Percentiles rank a stretch among this genome's conserved stretches.
phyloP scores from a whole-genome alignment of 805 yeast species.

The Candida chilensis region DNA sequence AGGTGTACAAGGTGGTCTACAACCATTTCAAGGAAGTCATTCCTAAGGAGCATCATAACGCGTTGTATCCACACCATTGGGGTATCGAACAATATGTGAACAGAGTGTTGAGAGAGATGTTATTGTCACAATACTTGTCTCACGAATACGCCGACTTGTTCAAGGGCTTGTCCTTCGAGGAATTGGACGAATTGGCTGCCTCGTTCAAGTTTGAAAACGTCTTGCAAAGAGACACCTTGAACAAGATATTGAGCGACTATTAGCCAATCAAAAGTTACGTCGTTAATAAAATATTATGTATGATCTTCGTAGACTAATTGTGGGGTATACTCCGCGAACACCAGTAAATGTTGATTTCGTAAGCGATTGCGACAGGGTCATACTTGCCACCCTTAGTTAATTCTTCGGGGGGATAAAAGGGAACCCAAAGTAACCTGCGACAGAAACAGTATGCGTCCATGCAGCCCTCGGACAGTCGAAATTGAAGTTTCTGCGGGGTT shows the following conservation, averaged over 20 bases:
- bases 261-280: too few relatives aligned
- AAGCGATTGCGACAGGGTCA: too few relatives aligned
- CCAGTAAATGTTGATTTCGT: too few relatives aligned
- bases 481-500: too few relatives aligned
- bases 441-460: too few relatives aligned
- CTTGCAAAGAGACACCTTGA: constrained; percentile 29
- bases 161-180: constrained; percentile 29
- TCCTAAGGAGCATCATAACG: constrained; percentile 28
- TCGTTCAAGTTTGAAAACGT: constrained; percentile 39
- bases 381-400: too few relatives aligned
- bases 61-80: constrained; percentile 34
- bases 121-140: constrained; percentile 31
- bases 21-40: constrained; percentile 25
- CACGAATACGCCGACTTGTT: constrained; percentile 37
- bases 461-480: too few relatives aligned
- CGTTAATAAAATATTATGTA: too few relatives aligned
- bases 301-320: too few relatives aligned
- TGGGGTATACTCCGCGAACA: too few relatives aligned
- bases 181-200: constrained; percentile 40
- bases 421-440: too few relatives aligned
- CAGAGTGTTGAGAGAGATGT: constrained; percentile 30
- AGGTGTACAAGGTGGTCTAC: constrained; percentile 23
- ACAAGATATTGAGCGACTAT: constrained; percentile 19
- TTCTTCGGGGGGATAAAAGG: too few relatives aligned
- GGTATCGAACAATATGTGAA: constrained; percentile 23